Evolutionary conservation across 1,284 basidiomycete genomes (phyloP), one percentile per base, ranked within the genome.

Genomic region (Ustilago trichophora): DNA sequence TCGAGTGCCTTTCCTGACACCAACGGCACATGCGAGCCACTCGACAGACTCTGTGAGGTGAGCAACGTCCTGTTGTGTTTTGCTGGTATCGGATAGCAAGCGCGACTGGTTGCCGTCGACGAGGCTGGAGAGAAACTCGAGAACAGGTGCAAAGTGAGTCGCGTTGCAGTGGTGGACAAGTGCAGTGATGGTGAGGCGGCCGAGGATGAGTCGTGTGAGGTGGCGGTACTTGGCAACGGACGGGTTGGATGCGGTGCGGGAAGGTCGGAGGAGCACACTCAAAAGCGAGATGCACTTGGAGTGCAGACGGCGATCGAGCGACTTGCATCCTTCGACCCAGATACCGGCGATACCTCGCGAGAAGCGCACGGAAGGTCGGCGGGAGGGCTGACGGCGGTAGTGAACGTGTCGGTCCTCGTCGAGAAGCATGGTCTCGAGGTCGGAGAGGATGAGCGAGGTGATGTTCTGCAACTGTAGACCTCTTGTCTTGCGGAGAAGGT

Each of bases 251-350:
- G 55, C 44, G 6, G 48, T 19, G 31, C 41, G 54, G 9, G 26
- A 25, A 5, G 59, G 37, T 12, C 25, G 32, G 24, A 75, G 55
- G 11, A 75, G 66, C 6, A 71, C 66, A 19, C 42, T 50, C 37
- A 76, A 49, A 0, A 71, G 64, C 5, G 55, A 29, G 27, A 55
- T 43, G 25, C 66, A 65, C 24, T 63, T 55, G 24, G 69, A 75
- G 41, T 77, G 76, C 5, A 77, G 54, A 13, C 73, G 65, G 10
- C 68, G 52, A 22, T 77, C 76, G 35, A 76, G 54, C 16, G 76
- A 77, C 66, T 78, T 75, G 56, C 66, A 74, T 10, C 67, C 78
- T 41, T 81, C 67, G 3, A 71, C 67, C 72, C 77, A 78, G 24
- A 78, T 73, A 9, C 77, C 73, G 3, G 79, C 79, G 9, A 81